Evolutionary conservation across 352 stramenopile genomes (phyloP).

Genomic region (Phytophthora citrophthora): DNA sequence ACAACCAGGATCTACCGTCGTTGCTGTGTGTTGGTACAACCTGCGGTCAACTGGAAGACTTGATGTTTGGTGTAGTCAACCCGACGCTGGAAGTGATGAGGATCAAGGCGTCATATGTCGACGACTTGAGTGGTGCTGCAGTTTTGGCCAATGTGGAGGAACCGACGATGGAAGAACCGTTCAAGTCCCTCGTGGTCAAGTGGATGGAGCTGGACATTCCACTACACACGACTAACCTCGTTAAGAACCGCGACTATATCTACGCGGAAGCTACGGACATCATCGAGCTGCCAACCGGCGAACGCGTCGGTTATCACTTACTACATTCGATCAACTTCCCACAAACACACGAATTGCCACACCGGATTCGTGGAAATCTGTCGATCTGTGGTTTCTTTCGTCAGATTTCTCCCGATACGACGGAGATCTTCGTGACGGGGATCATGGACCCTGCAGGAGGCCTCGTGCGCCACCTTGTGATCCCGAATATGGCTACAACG

Average conservation of each 20-base stretch:
- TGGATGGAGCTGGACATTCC: conserved; percentile 50
- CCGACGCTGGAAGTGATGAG: conserved; percentile 52
- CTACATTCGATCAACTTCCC: conserved; percentile 51
- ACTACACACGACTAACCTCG: conserved; percentile 33
- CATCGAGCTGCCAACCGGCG: conserved; percentile 31
- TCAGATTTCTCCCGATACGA: conserved; percentile 9
- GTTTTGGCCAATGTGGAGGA: conserved; percentile 47
- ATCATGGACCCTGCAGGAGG: conserved; percentile 39
- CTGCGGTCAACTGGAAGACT: conserved; percentile 45
- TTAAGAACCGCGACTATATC: conserved; percentile 55
- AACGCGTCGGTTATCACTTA: conserved; percentile 50
- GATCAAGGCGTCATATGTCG: conserved; percentile 57
- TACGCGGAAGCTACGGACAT: conserved; percentile 56
- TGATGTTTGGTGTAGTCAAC: conserved; percentile 66
- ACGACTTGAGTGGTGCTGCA: conserved; percentile 50
- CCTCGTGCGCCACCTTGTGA: conserved; percentile 24
- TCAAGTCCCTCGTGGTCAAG: conserved; percentile 64
- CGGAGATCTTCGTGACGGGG: conserved; percentile 36
- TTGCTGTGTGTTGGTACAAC: conserved; percentile 44
- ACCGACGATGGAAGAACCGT: conserved; percentile 49
- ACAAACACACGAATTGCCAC: conserved; percentile 36
- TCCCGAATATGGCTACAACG: conserved; percentile 25
- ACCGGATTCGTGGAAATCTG: conserved; percentile 43
- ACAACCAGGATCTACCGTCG: conserved; percentile 28
- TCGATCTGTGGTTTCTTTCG: conserved; percentile 43